These are phyloP conservation scores for Phlebopus sp. DNA, from an alignment of 1,284 basidiomycete genomes.

Conservation along the genomic window DNA sequence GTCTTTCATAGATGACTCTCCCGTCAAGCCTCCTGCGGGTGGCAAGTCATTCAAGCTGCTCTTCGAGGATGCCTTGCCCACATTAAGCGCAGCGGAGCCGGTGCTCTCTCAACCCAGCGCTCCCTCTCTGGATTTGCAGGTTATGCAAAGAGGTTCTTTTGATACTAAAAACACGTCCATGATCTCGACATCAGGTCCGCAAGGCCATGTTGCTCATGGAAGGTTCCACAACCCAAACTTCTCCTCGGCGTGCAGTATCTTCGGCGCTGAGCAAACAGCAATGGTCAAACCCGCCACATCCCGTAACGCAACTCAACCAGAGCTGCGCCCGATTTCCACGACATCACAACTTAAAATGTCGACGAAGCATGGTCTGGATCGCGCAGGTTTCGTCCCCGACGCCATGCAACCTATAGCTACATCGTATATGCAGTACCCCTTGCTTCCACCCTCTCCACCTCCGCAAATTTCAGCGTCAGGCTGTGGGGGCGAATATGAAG, in stretches of 20 bases:
- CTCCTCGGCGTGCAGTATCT: constrained; percentile 9
- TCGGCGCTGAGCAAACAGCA: background rate
- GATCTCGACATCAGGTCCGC: constrained; percentile 3
- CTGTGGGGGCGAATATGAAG: constrained; percentile 33
- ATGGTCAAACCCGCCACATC: background rate
- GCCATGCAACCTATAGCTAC: background rate
- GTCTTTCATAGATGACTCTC: constrained; percentile 65
- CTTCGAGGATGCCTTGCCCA: constrained; percentile 54
- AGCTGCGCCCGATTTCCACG: background rate
- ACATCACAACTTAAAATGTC: constrained; percentile 14
- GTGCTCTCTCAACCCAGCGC: constrained; percentile 1
- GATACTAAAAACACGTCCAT: constrained; percentile 4
- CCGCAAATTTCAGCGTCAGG: constrained; percentile 34
- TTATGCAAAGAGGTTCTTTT: constrained; percentile 1
- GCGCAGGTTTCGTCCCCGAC: background rate
- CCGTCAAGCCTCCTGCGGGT: constrained; percentile 55
- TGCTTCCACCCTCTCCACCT: constrained; percentile 67
- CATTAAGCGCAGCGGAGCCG: constrained; percentile 19
- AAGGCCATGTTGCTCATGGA: constrained; percentile 3
- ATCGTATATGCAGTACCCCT: constrained; percentile 13
- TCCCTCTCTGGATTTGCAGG: background rate
- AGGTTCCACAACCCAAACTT: constrained; percentile 12
- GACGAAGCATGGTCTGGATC: constrained; percentile 21
- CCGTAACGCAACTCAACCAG: constrained; percentile 1
- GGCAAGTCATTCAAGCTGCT: constrained; percentile 61